Evolutionary conservation across 2,329 filamentous ascomycete genomes (phyloP).

Genomic region (Drechslerella stenobrocha): DNA sequence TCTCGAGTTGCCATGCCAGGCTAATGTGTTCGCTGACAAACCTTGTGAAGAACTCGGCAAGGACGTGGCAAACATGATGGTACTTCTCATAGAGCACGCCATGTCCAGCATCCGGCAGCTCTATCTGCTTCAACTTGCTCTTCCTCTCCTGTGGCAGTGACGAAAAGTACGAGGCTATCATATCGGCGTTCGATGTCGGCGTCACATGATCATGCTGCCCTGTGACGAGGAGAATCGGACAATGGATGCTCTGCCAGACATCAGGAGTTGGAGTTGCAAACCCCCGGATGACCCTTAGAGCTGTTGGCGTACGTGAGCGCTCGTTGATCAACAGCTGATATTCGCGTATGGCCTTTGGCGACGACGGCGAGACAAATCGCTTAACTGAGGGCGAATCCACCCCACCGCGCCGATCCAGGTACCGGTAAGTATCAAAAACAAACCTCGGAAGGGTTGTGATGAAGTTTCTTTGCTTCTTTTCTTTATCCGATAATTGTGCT

Average conservation of each 20-base stretch:
- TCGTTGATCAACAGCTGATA: constrained; percentile 76
- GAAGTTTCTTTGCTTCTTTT: constrained; percentile 55
- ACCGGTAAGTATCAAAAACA: constrained; percentile 75
- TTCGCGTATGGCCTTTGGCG: constrained; percentile 67
- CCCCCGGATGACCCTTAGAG: constrained; percentile 77
- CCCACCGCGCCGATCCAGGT: constrained; percentile 78
- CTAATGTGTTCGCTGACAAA: constrained; percentile 77
- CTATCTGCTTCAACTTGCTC: constrained; percentile 51
- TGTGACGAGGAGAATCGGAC: constrained; percentile 77
- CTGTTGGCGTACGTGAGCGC: constrained; percentile 80
- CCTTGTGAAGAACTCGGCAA: constrained; percentile 76
- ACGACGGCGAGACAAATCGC: constrained; percentile 71
- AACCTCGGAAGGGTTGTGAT: constrained; percentile 64
- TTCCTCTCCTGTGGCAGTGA: constrained; percentile 26
- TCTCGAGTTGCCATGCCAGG: constrained; percentile 86
- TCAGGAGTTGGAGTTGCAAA: constrained; percentile 65
- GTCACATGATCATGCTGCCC: constrained; percentile 77
- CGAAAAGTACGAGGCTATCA: constrained; percentile 60
- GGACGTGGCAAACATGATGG: constrained; percentile 64
- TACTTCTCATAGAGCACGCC: constrained; percentile 78
- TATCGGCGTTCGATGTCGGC: constrained; percentile 69
- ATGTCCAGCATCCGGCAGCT: constrained; percentile 60
- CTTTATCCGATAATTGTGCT: constrained; percentile 65
- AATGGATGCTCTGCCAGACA: constrained; percentile 71
- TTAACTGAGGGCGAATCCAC: constrained; percentile 74